These are phyloP conservation scores for Allantophomopsis cytisporea DNA, from an alignment of 2,329 filamentous ascomycete species.

Conservation along the genomic window DNA sequence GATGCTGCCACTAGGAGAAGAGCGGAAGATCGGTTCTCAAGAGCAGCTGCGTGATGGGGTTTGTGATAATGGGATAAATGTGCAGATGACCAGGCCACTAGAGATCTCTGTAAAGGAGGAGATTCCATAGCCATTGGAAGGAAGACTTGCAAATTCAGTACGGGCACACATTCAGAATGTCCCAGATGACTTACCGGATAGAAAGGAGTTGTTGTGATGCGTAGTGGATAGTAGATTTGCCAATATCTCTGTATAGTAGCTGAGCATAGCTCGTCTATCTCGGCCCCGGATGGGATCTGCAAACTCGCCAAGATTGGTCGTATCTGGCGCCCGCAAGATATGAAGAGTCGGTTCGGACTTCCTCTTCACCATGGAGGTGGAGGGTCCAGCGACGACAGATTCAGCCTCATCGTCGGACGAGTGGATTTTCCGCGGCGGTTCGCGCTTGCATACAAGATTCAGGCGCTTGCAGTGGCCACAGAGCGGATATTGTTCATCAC, in stretches of 20 bases:
- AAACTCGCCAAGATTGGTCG: neutral
- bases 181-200: slow-evolving; percentile 2
- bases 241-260: slow-evolving; percentile 3
- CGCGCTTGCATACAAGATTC: neutral
- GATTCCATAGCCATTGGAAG: slow-evolving; percentile 6
- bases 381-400: neutral
- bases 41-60: neutral
- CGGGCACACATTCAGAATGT: neutral
- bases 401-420: neutral
- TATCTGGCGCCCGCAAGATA: neutral
- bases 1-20: neutral
- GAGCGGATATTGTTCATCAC: slow-evolving; percentile 1
- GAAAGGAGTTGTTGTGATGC: slow-evolving; percentile 3
- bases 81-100: slow-evolving; percentile 5
- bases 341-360: neutral
- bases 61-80: slow-evolving; percentile 2
- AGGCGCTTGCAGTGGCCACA: neutral
- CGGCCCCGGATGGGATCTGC: neutral
- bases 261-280: slow-evolving; percentile 2
- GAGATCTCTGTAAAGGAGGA: slow-evolving; percentile 1
- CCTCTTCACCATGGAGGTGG: neutral
- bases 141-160: slow-evolving; percentile 2
- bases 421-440: neutral
- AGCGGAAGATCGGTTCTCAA: slow-evolving; percentile 2
- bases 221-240: slow-evolving; percentile 3